These are phyloP conservation scores for Mycena vitilis DNA, from an alignment of 768 basidiomycete species.

Conservation along the genomic window DNA sequence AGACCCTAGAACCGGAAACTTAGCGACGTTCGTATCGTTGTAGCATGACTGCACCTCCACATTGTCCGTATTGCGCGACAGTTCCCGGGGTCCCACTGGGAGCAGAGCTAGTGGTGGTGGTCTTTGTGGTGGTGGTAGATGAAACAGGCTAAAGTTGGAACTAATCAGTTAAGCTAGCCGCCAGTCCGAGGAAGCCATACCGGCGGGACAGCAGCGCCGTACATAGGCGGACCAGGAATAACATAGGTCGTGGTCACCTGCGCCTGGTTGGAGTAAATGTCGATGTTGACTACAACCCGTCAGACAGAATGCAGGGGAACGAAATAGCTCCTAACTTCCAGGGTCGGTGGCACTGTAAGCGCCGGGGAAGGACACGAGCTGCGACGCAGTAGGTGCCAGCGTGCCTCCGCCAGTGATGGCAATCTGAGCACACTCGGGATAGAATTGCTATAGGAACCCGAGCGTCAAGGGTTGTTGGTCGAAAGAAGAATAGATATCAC, in stretches of 20 bases:
- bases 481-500: conserved; percentile 32
- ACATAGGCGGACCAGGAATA: conserved; percentile 60
- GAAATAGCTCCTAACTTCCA: conserved; percentile 46
- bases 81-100: conserved; percentile 41
- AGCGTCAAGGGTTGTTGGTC: background rate
- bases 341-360: conserved; percentile 57
- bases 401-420: conserved; percentile 55
- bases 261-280: conserved; percentile 54
- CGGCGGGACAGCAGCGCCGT: conserved; percentile 44
- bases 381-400: conserved; percentile 50
- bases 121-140: conserved; percentile 10
- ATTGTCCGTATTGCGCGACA: conserved; percentile 55
- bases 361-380: conserved; percentile 62
- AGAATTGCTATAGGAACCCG: conserved; percentile 63
- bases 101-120: conserved; percentile 31
- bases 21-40: background rate
- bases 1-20: conserved; percentile 19
- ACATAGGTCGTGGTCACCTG: conserved; percentile 52
- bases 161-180: background rate
- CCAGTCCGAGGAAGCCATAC: background rate
- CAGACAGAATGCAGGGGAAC: conserved; percentile 36
- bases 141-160: background rate
- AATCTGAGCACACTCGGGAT: conserved; percentile 68
- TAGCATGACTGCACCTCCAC: conserved; percentile 43
- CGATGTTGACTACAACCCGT: conserved; percentile 46